These are phyloP conservation scores for Ganoderma resinaceum DNA, from an alignment of 1,284 basidiomycete genomes.

Conservation along the genomic window DNA sequence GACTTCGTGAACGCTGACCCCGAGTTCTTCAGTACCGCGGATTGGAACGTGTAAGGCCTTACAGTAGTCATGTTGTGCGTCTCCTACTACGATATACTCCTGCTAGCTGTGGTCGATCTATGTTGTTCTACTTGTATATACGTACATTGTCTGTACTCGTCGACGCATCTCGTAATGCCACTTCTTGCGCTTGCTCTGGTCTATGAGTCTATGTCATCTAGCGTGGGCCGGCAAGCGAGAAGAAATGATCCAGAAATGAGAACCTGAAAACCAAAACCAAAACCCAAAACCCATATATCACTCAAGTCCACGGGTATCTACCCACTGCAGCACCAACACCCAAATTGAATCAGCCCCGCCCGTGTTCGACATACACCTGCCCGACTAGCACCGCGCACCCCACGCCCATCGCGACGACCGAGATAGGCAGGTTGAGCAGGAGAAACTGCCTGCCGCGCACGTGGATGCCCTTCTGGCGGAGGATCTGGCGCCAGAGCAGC, in stretches of 20 bases:
- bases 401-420: constrained; percentile 37
- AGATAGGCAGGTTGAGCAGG: constrained; percentile 64
- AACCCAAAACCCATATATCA: not conserved
- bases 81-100: not conserved
- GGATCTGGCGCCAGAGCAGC: constrained; percentile 85
- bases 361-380: constrained; percentile 29
- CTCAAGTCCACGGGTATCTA: not conserved
- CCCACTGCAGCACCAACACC: not conserved
- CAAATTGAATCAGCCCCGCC: not conserved
- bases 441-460: constrained; percentile 78
- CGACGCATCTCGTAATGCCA: not conserved
- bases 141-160: not conserved
- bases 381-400: constrained; percentile 39
- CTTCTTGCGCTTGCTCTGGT: not conserved
- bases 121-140: not conserved
- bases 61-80: not conserved
- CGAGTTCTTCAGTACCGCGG: constrained; percentile 69
- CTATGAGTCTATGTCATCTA: not conserved
- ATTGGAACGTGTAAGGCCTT: constrained; percentile 61
- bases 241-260: not conserved
- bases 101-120: not conserved
- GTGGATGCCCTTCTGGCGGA: constrained; percentile 79
- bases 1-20: constrained; percentile 75
- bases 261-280: not conserved
- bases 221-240: not conserved